Percentiles rank a stretch among this genome's conserved stretches.
Evolutionary conservation across 1,284 basidiomycete species (phyloP).

Genomic region (Sutorius eximius): DNA sequence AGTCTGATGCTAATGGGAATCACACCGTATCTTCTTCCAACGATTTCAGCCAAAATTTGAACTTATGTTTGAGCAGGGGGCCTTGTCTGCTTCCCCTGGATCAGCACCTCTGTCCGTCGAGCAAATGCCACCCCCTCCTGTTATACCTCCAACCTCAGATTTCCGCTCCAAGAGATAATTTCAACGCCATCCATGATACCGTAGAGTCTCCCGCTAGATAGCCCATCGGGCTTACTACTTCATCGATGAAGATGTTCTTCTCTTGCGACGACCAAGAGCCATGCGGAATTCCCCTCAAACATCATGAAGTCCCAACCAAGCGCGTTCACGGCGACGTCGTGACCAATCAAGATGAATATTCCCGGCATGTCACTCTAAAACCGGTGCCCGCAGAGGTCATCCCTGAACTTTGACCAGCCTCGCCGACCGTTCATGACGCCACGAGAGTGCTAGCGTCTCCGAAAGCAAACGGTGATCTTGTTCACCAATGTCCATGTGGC

Average conservation of each 20-base stretch:
- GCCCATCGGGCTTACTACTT: constrained; percentile 59
- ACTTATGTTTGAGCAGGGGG: constrained; percentile 22
- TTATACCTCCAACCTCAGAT: constrained; percentile 24
- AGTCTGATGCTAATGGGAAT: constrained; percentile 36
- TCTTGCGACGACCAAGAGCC: constrained; percentile 59
- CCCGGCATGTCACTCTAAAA: constrained; percentile 3
- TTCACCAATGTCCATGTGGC: constrained; percentile 76
- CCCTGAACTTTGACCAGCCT: constrained; percentile 18
- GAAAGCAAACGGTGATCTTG: constrained; percentile 25
- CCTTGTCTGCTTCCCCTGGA: constrained; percentile 21
- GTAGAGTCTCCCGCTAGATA: constrained; percentile 35
- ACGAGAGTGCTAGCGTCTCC: constrained; percentile 25
- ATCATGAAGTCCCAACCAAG: constrained; percentile 29
- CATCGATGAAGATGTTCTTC: constrained; percentile 69
- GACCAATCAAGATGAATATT: constrained; percentile 23
- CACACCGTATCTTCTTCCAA: constrained; percentile 28
- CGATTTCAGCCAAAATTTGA: background rate
- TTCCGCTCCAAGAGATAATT: constrained; percentile 15
- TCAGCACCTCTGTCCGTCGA: constrained; percentile 27
- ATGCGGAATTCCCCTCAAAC: constrained; percentile 8
- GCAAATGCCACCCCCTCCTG: constrained; percentile 33
- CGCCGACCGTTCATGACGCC: constrained; percentile 21
- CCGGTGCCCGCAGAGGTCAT: constrained; percentile 6
- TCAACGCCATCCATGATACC: constrained; percentile 14
- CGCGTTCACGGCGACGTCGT: constrained; percentile 27